phyloP scores from a whole-genome alignment of 345 rosid genomes.

The Lepidium aucheri region DNA sequence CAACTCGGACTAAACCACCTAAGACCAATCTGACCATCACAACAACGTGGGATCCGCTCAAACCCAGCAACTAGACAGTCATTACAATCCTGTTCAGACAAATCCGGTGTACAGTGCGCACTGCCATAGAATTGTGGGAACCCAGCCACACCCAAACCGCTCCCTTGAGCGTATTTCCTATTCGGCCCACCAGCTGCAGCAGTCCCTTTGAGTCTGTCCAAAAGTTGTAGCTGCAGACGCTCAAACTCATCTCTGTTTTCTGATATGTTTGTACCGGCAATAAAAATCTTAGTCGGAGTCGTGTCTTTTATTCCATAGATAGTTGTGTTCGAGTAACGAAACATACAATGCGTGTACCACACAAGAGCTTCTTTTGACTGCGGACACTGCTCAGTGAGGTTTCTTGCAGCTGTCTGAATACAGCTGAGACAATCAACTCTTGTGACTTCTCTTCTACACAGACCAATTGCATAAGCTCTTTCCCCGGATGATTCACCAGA shows the following conservation, averaged over 20 bases:
- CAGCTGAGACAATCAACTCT: constrained; percentile 30
- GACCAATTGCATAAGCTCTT: constrained; percentile 23
- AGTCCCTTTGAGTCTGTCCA: constrained; percentile 10
- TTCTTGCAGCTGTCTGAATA: constrained; percentile 17
- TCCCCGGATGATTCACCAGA: constrained; percentile 14
- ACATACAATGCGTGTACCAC: constrained; percentile 35
- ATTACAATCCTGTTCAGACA: constrained; percentile 25
- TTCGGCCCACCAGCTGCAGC: constrained; percentile 26
- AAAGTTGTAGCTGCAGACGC: constrained; percentile 11
- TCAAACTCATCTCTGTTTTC: constrained; percentile 4
- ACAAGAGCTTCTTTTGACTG: constrained; percentile 21
- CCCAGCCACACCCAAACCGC: not conserved
- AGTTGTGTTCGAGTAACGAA: constrained; percentile 32
- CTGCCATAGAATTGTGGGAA: constrained; percentile 21
- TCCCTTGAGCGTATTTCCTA: constrained; percentile 38
- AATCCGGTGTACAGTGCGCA: constrained; percentile 41
- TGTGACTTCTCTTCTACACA: constrained; percentile 39
- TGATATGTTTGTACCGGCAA: not conserved
- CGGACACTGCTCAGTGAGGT: constrained; percentile 15
- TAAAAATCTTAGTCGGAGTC: not conserved
- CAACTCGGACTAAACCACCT: constrained; percentile 38
- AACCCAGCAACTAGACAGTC: constrained; percentile 18
- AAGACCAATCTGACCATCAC: constrained; percentile 19
- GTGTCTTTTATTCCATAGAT: constrained; percentile 19
- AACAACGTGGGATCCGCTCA: constrained; percentile 12